Percentiles rank a stretch among this genome's conserved stretches.
These are phyloP conservation scores for Boeremia lycopersici DNA, from an alignment of 2,329 filamentous ascomycete species.

Conservation along the genomic window DNA sequence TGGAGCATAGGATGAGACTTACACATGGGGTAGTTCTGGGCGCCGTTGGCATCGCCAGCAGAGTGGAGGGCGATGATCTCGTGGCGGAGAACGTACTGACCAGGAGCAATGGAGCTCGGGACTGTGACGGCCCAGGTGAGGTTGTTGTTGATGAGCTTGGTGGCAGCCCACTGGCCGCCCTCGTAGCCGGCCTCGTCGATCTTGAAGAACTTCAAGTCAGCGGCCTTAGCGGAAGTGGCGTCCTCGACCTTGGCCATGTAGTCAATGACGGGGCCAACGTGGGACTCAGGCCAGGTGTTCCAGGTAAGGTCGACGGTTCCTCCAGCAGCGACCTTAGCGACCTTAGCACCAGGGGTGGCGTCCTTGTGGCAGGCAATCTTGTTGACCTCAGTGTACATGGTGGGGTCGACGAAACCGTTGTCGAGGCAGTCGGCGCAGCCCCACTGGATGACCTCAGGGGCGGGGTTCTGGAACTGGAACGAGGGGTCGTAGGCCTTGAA, in stretches of 20 bases:
- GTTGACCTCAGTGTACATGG: conserved; percentile 51
- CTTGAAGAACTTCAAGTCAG: conserved; percentile 66
- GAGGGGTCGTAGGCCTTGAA: conserved; percentile 53
- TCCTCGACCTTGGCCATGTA: conserved; percentile 65
- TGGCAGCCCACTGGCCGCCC: conserved; percentile 60
- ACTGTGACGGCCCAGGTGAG: conserved; percentile 58
- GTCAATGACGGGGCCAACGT: conserved; percentile 68
- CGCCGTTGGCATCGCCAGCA: conserved; percentile 51
- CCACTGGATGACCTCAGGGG: conserved; percentile 59
- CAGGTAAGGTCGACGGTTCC: conserved; percentile 64
- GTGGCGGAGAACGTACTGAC: conserved; percentile 65
- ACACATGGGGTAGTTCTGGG: conserved; percentile 56
- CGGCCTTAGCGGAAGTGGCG: conserved; percentile 61
- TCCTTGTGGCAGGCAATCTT: conserved; percentile 67
- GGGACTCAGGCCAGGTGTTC: conserved; percentile 68
- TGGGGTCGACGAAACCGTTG: conserved; percentile 59
- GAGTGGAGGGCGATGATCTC: conserved; percentile 67
- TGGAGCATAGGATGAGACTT: conserved; percentile 14
- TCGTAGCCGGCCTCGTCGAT: conserved; percentile 63
- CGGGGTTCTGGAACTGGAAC: conserved; percentile 43
- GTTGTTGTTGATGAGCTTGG: conserved; percentile 57
- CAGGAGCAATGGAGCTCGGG: conserved; percentile 58
- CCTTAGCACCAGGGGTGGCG: conserved; percentile 57
- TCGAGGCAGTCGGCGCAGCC: conserved; percentile 56
- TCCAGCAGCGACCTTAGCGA: conserved; percentile 64